Evolutionary conservation across 176 grass and related monocot genomes (phyloP), one percentile per base, ranked within the genome.

Genomic region (Ananas comosus): DNA sequence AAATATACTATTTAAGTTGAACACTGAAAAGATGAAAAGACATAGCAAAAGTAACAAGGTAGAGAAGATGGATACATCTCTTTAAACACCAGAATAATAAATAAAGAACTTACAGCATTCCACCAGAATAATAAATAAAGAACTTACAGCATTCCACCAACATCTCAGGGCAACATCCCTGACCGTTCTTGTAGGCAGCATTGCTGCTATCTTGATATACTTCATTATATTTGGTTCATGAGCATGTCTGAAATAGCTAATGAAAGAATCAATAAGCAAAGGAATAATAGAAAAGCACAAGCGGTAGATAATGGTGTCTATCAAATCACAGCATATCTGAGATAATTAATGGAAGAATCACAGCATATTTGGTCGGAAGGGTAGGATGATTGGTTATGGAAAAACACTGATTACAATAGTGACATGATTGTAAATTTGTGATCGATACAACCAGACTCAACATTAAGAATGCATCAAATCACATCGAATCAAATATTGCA

Each of bases 131-230:
- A 49, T 64, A 87, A 75, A 14, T 42, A 78, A 71, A 29, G 68
- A 51, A 86, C 87, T 85, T 85, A 96, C 95, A 83, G 85, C 70
- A 75, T 64, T 53, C 86, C 86, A 93, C 77, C 80, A 90, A 70
- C 95, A 99, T 65, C 80, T 80, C 71, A 94, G 80, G 64, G 95
- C 95, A 63, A 99, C 95, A 82, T 99, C 95, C 50, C 95, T 93
- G 70, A 99, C 83, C 22, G 90, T 94, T 77, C 86, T 94, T 28
- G 85, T 80, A 63, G 87, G 95, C 72, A 99, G 78, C 76, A 84
- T 88, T 69, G 90, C 85, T 11, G 95, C 95, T 86, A 94, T 91
- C 70, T 99, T 99, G 79, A 94, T 79, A 74, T 99, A 94, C 80
- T 57, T 99, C 90, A 99, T 99, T 70, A 99, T 99, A 72, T 74